Evolutionary conservation across 2,329 filamentous ascomycete species (phyloP), one percentile per base, ranked within the genome.

Genomic region (Parafenestella ontariensis): DNA sequence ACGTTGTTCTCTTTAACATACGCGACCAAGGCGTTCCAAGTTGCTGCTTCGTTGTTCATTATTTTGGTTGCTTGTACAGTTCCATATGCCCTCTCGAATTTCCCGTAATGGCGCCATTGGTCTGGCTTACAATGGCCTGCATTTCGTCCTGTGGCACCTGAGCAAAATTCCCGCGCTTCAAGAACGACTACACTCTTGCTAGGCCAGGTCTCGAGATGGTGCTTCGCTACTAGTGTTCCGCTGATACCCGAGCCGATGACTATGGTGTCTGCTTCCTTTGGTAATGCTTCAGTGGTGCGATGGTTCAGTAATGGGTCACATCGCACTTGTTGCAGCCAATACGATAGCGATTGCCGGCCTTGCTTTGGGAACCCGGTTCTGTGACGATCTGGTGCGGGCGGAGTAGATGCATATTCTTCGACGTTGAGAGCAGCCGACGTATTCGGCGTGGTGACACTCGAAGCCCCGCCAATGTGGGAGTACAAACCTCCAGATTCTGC

Each of bases 211-310:
- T 59, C 50, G 13, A 68, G 54, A 44, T 64, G 66, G 9, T 68
- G 65, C 31, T 59, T 64, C 1, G 66, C 54, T 10, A 66, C 50
- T 0, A 68, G 45, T 8, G 65, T 64, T 1, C 64, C 64, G 7
- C 58, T 66, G 26, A 70, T 58, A 21, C 75, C 74, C 8, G 69
- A 71, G 5, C 75, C 73, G 24, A 77, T 67, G 15, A 77, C 62
- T 10, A 76, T 56, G 37, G 72, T 73, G 52, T 77, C 69, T 24
- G 61, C 65, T 17, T 64, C 52, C 1, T 46, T 7, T 15, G 75
- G 73, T 9, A 77, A 49, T 1, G 62, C 46, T 9, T 62, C 36
- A 5, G 74, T 75, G 15, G 65, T 73, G 20, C 70, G 67, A 31
- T 72, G 61, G 24, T 69, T 56, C 7, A 70, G 29, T 2, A 70